phyloP scores from a whole-genome alignment of 768 basidiomycete species.

The Hypholoma fasciculare region DNA sequence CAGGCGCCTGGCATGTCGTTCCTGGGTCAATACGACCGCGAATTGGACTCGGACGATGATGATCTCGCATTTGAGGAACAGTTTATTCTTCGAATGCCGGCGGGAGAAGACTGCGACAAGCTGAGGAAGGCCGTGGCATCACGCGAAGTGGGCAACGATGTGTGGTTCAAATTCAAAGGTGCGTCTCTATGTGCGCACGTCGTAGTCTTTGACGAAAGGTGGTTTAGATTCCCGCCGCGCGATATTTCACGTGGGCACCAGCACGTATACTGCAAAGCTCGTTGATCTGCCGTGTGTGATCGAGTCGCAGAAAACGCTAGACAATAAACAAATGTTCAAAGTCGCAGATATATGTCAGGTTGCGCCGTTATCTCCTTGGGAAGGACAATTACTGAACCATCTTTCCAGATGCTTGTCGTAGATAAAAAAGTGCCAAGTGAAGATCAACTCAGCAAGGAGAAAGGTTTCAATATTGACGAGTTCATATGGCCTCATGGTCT shows the following conservation, averaged over 20 bases:
- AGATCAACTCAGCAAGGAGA: constrained; percentile 58
- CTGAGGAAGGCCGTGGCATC: constrained; percentile 79
- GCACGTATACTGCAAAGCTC: constrained; percentile 84
- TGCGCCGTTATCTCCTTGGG: constrained; percentile 15
- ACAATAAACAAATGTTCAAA: constrained; percentile 98
- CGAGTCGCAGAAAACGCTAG: constrained; percentile 94
- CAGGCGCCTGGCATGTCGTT: constrained; percentile 87
- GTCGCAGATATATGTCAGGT: constrained; percentile 98
- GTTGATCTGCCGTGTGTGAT: constrained; percentile 95
- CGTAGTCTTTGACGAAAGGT: constrained; percentile 2
- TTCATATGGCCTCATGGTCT: constrained; percentile 98
- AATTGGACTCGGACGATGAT: constrained; percentile 93
- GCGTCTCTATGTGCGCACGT: constrained; percentile 7
- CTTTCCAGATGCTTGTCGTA: constrained; percentile 84
- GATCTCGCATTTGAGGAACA: constrained; percentile 97
- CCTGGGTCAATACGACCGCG: constrained; percentile 89
- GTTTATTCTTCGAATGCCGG: constrained; percentile 88
- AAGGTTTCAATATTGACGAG: constrained; percentile 86
- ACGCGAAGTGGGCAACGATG: constrained; percentile 78
- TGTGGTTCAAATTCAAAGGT: constrained; percentile 99
- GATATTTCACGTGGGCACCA: constrained; percentile 82
- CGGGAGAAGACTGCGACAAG: constrained; percentile 78
- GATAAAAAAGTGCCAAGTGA: constrained; percentile 74
- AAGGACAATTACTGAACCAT: constrained; percentile 13
- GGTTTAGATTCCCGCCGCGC: constrained; percentile 84